Evolutionary conservation across 2,329 filamentous ascomycete genomes (phyloP), one percentile per base, ranked within the genome.

Genomic region (Epichloe baconii): DNA sequence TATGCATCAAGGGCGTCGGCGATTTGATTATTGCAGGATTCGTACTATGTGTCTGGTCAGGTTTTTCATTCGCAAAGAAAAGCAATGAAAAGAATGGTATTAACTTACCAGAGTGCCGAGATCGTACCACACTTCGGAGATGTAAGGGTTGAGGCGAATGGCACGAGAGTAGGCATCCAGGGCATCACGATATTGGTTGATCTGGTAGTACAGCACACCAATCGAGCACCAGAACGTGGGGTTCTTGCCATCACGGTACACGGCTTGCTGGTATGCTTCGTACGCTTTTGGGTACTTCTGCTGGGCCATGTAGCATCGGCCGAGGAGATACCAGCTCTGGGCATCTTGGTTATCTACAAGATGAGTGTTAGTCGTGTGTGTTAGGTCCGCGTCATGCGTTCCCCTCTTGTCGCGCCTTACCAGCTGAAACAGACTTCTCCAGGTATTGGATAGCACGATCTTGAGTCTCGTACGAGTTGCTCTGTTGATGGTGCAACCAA

Each of bases 211-310:
- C 53, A 98, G 78, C 15, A 98, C 93, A 66, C 93, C 93, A 64
- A 98, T 98, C 10, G 91, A 97, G 73, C 93, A 97, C 93, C 93
- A 98, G 74, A 97, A 98, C 2, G 93, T 97, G 17, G 93, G 93
- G 66, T 97, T 97, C 59, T 93, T 85, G 36, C 93, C 93, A 66
- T 98, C 93, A 52, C 93, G 88, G 65, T 98, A 98, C 40, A 98
- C 93, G 3, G 93, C 93, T 72, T 98, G 93, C 66, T 98, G 93
- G 68, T 97, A 97, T 5, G 93, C 91, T 65, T 98, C 93, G 62
- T 97, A 97, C 0, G 93, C 93, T 68, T 97, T 97, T 62, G 91
- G 91, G 62, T 97, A 97, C 68, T 97, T 97, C 67, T 95, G 88
- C 70, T 96, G 91, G 58, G 91, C 94, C 93, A 98, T 97, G 75